Evolutionary conservation across 352 stramenopile species (phyloP), one percentile per base, ranked within the genome.

Genomic region (Phytophthora pisi): DNA sequence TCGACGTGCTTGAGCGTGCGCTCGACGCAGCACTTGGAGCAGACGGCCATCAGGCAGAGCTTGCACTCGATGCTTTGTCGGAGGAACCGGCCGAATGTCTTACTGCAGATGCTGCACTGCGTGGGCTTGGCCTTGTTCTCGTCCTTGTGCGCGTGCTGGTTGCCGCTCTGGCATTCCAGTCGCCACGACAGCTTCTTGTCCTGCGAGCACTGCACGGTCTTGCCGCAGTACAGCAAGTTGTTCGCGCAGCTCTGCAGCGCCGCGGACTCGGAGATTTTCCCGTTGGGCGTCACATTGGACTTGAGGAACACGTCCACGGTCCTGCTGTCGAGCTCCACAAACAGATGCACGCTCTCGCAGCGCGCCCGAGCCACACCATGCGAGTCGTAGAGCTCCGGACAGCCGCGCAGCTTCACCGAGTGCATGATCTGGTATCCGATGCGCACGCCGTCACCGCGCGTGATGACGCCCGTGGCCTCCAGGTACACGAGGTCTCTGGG

Each of bases 401-500:
- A 77, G 18, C 40, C 26, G 0, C 69, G 63, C 50, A 93, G 60
- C 52, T 72, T 62, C 24, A 93, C 81, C 11, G 83, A 91, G 43
- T 91, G 78, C 54, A 85, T 79, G 38, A 93, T 67, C 51, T 90
- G 75, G 72, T 88, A 93, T 18, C 82, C 85, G 7, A 93, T 74
- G 18, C 66, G 58, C 13, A 91, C 78, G n/a, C 81, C 81, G 42
- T 75, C 82, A 5, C 61, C 66, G 13, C 80, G 60, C 0, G 72
- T 82, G 23, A 86, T 89, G 13, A 76, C 79, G 38, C 85, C 85
- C 28, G 81, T 88, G 28, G 81, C 61, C 72, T 93, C 85, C 16
- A 93, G 66, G 60, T 87, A 93, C 9, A 93, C 78, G 26, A 91
- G 55, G 64, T 93, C 85, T 38, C 82, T 62, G 0, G 68, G 67